Evolutionary conservation across 2,329 filamentous ascomycete genomes (phyloP).

Genomic region (Aspergillus cejpii): DNA sequence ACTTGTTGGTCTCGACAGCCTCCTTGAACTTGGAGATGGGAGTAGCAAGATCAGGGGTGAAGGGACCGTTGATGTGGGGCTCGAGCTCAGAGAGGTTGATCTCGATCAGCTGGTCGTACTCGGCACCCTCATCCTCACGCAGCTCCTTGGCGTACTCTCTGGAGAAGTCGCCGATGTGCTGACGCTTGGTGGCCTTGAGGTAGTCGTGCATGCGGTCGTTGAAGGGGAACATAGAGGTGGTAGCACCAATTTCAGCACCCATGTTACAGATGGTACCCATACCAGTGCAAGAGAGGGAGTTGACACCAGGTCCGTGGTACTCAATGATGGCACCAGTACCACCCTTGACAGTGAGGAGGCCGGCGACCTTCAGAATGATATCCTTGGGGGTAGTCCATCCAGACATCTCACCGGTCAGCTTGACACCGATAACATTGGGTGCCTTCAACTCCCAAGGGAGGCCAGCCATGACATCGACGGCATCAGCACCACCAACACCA

Average conservation of each 20-base stretch:
- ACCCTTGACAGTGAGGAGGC: slow-evolving; percentile 95
- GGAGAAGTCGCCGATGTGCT: slow-evolving; percentile 83
- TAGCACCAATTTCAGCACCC: slow-evolving; percentile 62
- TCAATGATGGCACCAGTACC: slow-evolving; percentile 76
- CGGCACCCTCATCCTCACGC: slow-evolving; percentile 75
- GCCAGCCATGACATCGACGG: slow-evolving; percentile 96
- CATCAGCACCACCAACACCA: slow-evolving; percentile 96
- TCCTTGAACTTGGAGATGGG: slow-evolving; percentile 97
- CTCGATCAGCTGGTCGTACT: slow-evolving; percentile 95
- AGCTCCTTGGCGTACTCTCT: slow-evolving; percentile 79
- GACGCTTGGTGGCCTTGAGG: slow-evolving; percentile 81
- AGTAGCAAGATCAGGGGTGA: slow-evolving; percentile 95
- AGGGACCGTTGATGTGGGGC: slow-evolving; percentile 97
- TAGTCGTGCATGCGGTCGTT: slow-evolving; percentile 98
- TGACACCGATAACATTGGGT: slow-evolving; percentile 93
- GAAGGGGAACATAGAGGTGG: slow-evolving; percentile 94
- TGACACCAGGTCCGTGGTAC: slow-evolving; percentile 60
- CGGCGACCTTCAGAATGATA: slow-evolving; percentile 94
- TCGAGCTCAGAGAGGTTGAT: slow-evolving; percentile 93
- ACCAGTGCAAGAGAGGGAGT: slow-evolving; percentile 71
- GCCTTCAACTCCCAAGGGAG: slow-evolving; percentile 98
- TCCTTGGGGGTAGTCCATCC: slow-evolving; percentile 96
- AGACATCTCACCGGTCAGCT: slow-evolving; percentile 78
- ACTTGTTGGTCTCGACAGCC: slow-evolving; percentile 86
- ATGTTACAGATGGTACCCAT: slow-evolving; percentile 76